phyloP scores from a whole-genome alignment of 805 yeast species.

The Dipodascus albidus region DNA sequence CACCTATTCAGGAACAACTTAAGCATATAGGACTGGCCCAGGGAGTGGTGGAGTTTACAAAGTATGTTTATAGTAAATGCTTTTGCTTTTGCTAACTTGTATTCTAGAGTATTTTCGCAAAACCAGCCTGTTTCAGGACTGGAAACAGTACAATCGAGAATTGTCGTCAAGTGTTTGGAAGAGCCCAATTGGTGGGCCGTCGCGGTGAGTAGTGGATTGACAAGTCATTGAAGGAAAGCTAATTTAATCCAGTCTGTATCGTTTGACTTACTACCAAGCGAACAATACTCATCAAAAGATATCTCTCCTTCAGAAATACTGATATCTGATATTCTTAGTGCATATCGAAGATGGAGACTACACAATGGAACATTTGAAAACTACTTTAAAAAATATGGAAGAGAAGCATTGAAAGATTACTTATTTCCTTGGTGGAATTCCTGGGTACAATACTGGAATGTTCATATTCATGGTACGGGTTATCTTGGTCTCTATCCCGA shows the following conservation, averaged over 20 bases:
- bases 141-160: slow-evolving; percentile 27
- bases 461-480: slow-evolving; percentile 11
- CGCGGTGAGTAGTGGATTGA: slow-evolving; percentile 12
- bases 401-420: slow-evolving; percentile 4
- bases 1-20: slow-evolving; percentile 25
- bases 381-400: slow-evolving; percentile 1
- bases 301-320: slow-evolving; percentile 28
- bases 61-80: not conserved
- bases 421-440: slow-evolving; percentile 16
- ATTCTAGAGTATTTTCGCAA: slow-evolving; percentile 12
- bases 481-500: slow-evolving; percentile 8
- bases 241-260: not conserved
- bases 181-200: slow-evolving; percentile 23
- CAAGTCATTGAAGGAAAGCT: too few relatives aligned
- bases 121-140: slow-evolving; percentile 16
- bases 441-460: slow-evolving; percentile 14
- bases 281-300: slow-evolving; percentile 18
- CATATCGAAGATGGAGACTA: slow-evolving; percentile 26
- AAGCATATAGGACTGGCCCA: slow-evolving; percentile 33
- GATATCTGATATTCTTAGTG: slow-evolving; percentile 20
- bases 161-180: slow-evolving; percentile 22
- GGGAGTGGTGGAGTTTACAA: slow-evolving; percentile 24
- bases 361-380: slow-evolving; percentile 23
- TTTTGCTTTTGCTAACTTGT: not conserved
- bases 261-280: slow-evolving; percentile 18